These are phyloP conservation scores for Xylaria nigripes DNA, from an alignment of 495 filamentous ascomycete genomes.

Conservation along the genomic window DNA sequence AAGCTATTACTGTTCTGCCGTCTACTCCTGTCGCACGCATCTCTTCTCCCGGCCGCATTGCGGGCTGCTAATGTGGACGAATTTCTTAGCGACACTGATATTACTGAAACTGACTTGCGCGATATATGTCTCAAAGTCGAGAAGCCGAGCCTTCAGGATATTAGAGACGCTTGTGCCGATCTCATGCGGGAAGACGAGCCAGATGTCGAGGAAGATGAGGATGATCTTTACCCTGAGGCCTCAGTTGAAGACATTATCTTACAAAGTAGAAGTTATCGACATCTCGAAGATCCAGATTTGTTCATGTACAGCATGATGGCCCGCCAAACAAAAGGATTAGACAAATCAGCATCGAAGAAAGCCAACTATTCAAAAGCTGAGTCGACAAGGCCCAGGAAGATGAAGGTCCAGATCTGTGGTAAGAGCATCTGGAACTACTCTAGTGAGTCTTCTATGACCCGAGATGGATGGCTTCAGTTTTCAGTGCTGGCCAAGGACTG, in stretches of 20 bases:
- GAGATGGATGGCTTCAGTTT: slow-evolving; percentile 48
- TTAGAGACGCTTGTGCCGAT: slow-evolving; percentile 47
- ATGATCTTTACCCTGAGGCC: slow-evolving; percentile 12
- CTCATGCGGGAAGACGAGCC: slow-evolving; percentile 35
- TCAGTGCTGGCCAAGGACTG: slow-evolving; percentile 46
- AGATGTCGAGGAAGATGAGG: slow-evolving; percentile 19
- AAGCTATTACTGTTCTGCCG: slow-evolving; percentile 45
- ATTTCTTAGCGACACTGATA: slow-evolving; percentile 36
- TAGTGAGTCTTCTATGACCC: slow-evolving; percentile 42
- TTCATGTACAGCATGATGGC: slow-evolving; percentile 9
- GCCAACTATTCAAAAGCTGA: slow-evolving; percentile 1
- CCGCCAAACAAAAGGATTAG: slow-evolving; percentile 10
- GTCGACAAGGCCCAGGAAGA: slow-evolving; percentile 23
- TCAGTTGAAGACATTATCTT: slow-evolving; percentile 18
- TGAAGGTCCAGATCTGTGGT: slow-evolving; percentile 44
- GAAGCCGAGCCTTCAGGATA: slow-evolving; percentile 36
- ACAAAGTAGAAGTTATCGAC: slow-evolving; percentile 17
- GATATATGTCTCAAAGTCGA: slow-evolving; percentile 44
- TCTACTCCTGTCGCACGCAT: slow-evolving; percentile 40
- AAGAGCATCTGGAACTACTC: slow-evolving; percentile 48
- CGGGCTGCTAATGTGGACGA: slow-evolving; percentile 37
- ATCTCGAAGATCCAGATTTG: slow-evolving; percentile 16
- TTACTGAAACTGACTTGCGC: slow-evolving; percentile 37
- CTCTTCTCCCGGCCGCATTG: slow-evolving; percentile 39
- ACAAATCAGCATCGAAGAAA: slow-evolving; percentile 2